Base-by-base conservation (phyloP, 2,329 filamentous ascomycete species). In the Colletotrichum sp. region DNA sequence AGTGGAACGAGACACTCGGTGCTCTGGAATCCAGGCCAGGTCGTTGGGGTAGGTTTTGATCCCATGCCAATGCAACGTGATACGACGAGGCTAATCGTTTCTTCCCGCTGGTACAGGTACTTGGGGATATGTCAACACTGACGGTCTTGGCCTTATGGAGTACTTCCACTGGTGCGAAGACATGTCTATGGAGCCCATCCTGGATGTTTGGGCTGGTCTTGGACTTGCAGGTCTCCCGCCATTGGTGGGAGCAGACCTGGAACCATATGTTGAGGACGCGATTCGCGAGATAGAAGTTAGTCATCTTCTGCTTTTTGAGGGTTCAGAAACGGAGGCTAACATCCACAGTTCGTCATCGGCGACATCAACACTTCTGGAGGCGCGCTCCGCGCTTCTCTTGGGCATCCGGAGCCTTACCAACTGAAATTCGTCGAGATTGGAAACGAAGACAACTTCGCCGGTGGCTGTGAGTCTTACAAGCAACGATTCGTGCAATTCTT, bases 31-130 rank as follows among this genome's bases (percentile, higher is more conserved):
- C 43, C 5, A 10, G 43, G 6, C 43, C 43, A 52, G 43, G 43
- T 8, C 43, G 43, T 52, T 52, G 43, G 43, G 43, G 43, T 52
- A 52, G 43, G 43, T 13, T 3, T 7, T 12, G 8, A 6, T 0
- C 0, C 43, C 6, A 13, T 52, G n/a, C 12, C n/a, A 0, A 22
- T 22, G 0, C 10, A 52, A 13, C n/a, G 0, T 22, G 1, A 52
- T 52, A 52, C 10, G 0, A 12, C 0, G 10, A 52, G n/a, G 43
- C 43, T 52, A 52, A 52, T 22, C n/a, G 8, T 3, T 2, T 0
- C n/a, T 8, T 8, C 43, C 4, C n/a, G 0, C 6, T 22, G 43
- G 10, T 8, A 22, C 0, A 52, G 43, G 43, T 13, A 52, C 43
- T 22, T 52, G 43, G 43, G 43, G 43, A 22, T 52, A 52, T 52